Conservation (phyloP, 2,329 filamentous ascomycete genomes). For the Aspergillus oerlinghausenensis region DNA sequence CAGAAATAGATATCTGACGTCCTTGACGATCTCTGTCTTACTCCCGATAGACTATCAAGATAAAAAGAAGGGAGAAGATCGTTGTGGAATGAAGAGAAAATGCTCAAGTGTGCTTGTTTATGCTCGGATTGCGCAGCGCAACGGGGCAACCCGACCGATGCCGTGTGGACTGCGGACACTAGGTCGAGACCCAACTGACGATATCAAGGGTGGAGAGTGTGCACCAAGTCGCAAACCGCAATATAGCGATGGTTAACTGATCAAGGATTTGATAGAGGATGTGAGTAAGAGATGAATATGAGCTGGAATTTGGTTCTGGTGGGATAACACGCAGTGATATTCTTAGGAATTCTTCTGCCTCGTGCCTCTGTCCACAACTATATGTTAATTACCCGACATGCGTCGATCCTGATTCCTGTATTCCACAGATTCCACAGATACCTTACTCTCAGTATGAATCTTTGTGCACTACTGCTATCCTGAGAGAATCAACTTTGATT, state of each 20-base stretch:
- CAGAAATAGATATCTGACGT: background rate
- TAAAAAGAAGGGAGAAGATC: background rate
- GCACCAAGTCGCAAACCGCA: background rate
- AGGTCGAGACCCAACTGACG: background rate
- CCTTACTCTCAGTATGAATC: background rate
- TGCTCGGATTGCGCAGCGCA: constrained; percentile 14
- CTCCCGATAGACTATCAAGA: background rate
- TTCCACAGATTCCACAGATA: background rate
- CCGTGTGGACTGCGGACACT: constrained; percentile 17
- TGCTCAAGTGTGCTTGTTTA: constrained; percentile 19
- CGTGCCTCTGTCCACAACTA: background rate
- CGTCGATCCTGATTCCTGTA: background rate
- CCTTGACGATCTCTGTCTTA: background rate
- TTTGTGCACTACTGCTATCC: background rate
- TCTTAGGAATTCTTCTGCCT: background rate
- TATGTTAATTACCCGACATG: background rate
- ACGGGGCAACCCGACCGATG: constrained; percentile 22
- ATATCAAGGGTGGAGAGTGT: background rate
- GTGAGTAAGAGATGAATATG: background rate
- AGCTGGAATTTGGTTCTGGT: background rate
- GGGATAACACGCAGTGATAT: background rate
- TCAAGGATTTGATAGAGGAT: background rate
- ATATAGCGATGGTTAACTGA: background rate
- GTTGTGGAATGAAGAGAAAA: constrained; percentile 2
- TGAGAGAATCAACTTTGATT: background rate